Base-by-base conservation (phyloP, 139 green algal genomes). In the Picochlorum costavermella region DNA sequence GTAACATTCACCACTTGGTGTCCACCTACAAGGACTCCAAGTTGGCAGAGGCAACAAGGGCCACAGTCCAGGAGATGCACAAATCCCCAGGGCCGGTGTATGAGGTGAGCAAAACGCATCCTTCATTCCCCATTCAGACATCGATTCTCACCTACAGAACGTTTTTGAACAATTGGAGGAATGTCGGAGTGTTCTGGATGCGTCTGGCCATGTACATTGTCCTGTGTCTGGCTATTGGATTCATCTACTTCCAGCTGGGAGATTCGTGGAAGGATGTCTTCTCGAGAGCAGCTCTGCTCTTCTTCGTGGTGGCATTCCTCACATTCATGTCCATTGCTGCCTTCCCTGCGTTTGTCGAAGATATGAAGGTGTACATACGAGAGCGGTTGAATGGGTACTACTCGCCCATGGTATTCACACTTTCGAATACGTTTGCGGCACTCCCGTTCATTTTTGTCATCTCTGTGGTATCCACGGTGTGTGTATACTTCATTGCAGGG, bases 301-400 rank as follows among this genome's bases (percentile, higher is more conserved):
- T 89, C 63, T 86, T 89, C 53, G 67, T 83, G 17, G 60, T 66
- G 5, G 60, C 20, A 55, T 50, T 71, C 10, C 62, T 87, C 23
- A 86, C 82, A 44, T 89, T 89, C 70, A 86, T 88, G 79, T 64
- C 63, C 20, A 50, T 69, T 58, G 40, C 62, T 31, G 55, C 23
- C 20, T 60, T 69, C 62, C 46, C 45, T 31, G 55, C 82, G 0
- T 89, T 87, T 64, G 68, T 77, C 3, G 83, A 89, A 63, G 75
- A 84, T 65, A 51, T 70, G 56, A 72, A 84, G 74, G 72, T 89
- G 11, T 88, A 83, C 65, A 72, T 79, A 14, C 69, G 79, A 11
- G 83, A 90, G 68, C 66, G 82, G 1, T 69, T 87, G 14, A 90
- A 90, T 68, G 83, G 83, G 28, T 89, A 90, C 71, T 90, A 90